Percentiles rank a stretch among this genome's conserved stretches.
Conservation (phyloP, 495 filamentous ascomycete species). For the Podospora didyma region DNA sequence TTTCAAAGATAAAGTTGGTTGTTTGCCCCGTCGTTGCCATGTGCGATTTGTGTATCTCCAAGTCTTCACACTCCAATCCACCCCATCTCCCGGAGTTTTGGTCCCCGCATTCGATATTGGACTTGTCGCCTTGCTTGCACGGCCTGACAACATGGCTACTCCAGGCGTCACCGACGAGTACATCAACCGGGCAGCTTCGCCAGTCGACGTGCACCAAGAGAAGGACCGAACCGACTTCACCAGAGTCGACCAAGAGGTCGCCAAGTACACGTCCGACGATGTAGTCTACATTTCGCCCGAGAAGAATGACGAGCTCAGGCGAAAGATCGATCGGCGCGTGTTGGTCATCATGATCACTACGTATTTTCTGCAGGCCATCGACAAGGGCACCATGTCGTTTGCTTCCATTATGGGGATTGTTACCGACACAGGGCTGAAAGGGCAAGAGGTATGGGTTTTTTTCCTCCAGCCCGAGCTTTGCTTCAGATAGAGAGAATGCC, state of each 20-base stretch:
- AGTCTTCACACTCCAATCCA: too few species aligned
- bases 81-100: too few species aligned
- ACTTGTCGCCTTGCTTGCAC: background rate
- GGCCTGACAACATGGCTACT: background rate
- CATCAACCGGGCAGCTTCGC: constrained; percentile 35
- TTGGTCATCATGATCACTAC: constrained; percentile 51
- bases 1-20: too few species aligned
- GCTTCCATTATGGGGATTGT: constrained; percentile 66
- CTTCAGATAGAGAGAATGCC: background rate
- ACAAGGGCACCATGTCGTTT: constrained; percentile 68
- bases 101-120: too few species aligned
- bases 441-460: constrained; percentile 37
- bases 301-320: constrained; percentile 50
- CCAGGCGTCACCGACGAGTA: background rate
- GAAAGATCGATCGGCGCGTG: constrained; percentile 46
- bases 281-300: constrained; percentile 50
- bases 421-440: constrained; percentile 49
- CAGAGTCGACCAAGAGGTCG: constrained; percentile 60
- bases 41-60: too few species aligned
- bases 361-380: constrained; percentile 71
- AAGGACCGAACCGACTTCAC: constrained; percentile 47
- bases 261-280: constrained; percentile 53
- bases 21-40: too few species aligned
- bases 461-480: background rate
- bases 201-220: constrained; percentile 40